Base-by-base conservation (phyloP, 2,329 filamentous ascomycete species). In the Emergomyces pasteurianus region DNA sequence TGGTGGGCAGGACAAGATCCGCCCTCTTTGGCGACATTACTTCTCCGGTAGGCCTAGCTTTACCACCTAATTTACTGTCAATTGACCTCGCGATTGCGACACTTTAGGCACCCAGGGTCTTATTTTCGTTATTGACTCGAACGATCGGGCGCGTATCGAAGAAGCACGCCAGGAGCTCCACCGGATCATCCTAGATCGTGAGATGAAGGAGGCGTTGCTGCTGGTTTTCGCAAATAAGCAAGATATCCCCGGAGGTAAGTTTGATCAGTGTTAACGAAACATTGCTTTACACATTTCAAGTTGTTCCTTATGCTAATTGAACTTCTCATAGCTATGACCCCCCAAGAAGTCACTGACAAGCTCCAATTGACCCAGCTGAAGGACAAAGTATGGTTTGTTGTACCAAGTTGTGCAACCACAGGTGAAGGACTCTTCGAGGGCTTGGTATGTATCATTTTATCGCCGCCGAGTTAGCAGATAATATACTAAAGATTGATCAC, bases 221-320 rank as follows among this genome's bases (percentile, higher is more conserved):
- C 79, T 97, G 63, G 92, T 99, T 49, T 97, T 99, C 75, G 94
- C 94, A 72, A 99, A 99, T 82, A 99, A 99, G 84, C 94, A 97
- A 79, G 94, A 99, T 84, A 80, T 97, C 68, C 81, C 83, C 62
- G 89, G 90, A 72, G 86, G 90, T 89, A 77, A 61, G 80, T 76
- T 42, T 60, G 16, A 12, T 55, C 50, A 60, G 12, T 58, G 52
- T 40, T 26, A 49, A 53, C 59, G 36, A 0, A 47, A 56, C 38
- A 21, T 38, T 62, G 18, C 38, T 59, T 46, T 55, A 42, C 34
- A 26, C 59, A 28, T 60, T 28, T 18, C 31, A 49, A 31, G 7
- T 47, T 40, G 18, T 21, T 26, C n/a, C 16, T 23, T 23, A 26
- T 57, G 23, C 54, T 57, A 43, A 57, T 31, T 14, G 8, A 26